These are phyloP conservation scores for Termitomyces sp. DNA, from an alignment of 768 basidiomycete species.

Conservation along the genomic window DNA sequence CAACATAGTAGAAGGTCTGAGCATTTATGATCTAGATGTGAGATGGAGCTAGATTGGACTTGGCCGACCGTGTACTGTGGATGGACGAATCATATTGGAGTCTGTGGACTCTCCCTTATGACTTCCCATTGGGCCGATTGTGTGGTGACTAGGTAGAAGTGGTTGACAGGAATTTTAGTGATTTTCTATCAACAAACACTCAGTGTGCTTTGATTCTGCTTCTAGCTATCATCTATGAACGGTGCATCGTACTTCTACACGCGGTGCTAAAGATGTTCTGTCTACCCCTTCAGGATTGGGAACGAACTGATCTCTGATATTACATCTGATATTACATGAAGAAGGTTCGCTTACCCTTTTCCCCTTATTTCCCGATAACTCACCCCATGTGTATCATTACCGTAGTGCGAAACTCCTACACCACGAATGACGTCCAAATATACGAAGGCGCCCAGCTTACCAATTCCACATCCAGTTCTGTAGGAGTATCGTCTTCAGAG, in stretches of 20 bases:
- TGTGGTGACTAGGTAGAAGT: constrained; percentile 21
- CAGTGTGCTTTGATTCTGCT: neutral
- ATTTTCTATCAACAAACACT: neutral
- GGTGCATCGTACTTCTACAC: constrained; percentile 35
- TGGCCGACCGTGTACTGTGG: constrained; percentile 40
- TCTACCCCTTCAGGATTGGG: constrained; percentile 29
- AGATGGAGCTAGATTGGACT: constrained; percentile 37
- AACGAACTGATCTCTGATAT: constrained; percentile 34
- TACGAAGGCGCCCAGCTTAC: constrained; percentile 36
- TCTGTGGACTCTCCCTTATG: constrained; percentile 13
- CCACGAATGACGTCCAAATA: constrained; percentile 35
- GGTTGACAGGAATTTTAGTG: constrained; percentile 34
- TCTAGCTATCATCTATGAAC: constrained; percentile 35
- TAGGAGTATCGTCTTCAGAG: constrained; percentile 46
- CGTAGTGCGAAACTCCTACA: constrained; percentile 39
- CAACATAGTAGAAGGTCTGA: constrained; percentile 7
- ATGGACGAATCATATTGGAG: constrained; percentile 33
- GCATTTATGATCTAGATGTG: constrained; percentile 40
- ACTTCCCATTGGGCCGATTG: neutral
- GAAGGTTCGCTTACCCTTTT: constrained; percentile 24
- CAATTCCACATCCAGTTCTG: constrained; percentile 51
- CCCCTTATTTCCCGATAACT: neutral
- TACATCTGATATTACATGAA: constrained; percentile 44
- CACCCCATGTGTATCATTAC: neutral
- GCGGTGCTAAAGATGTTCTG: constrained; percentile 35